Evolutionary conservation across 2,329 filamentous ascomycete species (phyloP), one percentile per base, ranked within the genome.

Genomic region (Periconia macrospinosa): DNA sequence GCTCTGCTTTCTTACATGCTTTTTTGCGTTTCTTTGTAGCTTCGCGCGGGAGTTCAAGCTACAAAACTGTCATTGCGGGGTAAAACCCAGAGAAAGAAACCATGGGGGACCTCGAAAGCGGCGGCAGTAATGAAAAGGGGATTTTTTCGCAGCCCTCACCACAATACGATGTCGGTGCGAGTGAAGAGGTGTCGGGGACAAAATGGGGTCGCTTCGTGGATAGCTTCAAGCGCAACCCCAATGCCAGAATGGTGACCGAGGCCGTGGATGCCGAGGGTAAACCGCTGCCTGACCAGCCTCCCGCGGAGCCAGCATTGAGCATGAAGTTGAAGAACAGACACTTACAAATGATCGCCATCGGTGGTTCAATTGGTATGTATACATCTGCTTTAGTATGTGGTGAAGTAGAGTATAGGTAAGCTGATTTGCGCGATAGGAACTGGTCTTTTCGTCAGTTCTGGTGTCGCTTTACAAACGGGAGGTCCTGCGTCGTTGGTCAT

Each of bases 291-390:
- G 61, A 66, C 41, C 64, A 67, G 54, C 64, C 64, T 18, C 59
- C 61, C 18, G 63, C 59, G 3, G 59, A 67, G 43, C 63, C 62
- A 13, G 62, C 63, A 18, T 45, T 67, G 45, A 56, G 56, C 11
- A 63, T 63, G 60, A 57, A 86, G 72, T 76, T 94, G 61, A 93
- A 93, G 76, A 86, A 86, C 27, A 81, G 91, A 40, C 91, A 94
- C 77, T 70, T 94, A 63, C 90, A 94, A 77, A 94, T 94, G 90
- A 94, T 95, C 79, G 90, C 91, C 6, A 92, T 94, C 63, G 90
- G 90, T 57, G 90, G 91, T 23, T 91, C 88, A 9, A 93, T 94
- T 41, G 90, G 89, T 85, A 77, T 51, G 74, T 30, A 13, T 18
- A 14, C 20, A 13, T n/a, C 35, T n/a, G 11, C 14, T 1, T 10